Evolutionary conservation across 2,329 filamentous ascomycete genomes (phyloP).

Genomic region (Fusarium palustre): DNA sequence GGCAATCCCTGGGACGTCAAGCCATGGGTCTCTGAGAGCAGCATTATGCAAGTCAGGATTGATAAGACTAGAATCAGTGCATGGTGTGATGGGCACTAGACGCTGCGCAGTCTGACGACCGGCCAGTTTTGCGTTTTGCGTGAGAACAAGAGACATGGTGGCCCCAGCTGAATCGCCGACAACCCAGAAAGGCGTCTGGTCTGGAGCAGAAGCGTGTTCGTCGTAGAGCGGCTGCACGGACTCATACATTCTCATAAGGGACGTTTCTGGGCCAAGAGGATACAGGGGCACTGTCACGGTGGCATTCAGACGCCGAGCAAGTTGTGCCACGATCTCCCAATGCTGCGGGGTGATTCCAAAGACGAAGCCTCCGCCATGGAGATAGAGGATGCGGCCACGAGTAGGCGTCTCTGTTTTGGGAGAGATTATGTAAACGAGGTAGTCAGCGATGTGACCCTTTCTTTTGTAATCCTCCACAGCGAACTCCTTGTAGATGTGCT

Average conservation of each 20-base stretch:
- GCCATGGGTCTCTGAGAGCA: slow-evolving; percentile 46
- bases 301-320: slow-evolving; percentile 49
- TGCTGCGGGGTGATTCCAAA: slow-evolving; percentile 47
- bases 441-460: slow-evolving; percentile 22
- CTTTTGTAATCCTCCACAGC: slow-evolving; percentile 44
- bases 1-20: slow-evolving; percentile 46
- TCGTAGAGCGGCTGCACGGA: slow-evolving; percentile 50
- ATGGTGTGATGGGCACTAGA: slow-evolving; percentile 49
- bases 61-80: slow-evolving; percentile 46
- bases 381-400: slow-evolving; percentile 48
- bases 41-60: slow-evolving; percentile 46
- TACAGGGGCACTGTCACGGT: slow-evolving; percentile 50
- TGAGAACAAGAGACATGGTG: slow-evolving; percentile 49
- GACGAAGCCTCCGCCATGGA: slow-evolving; percentile 50
- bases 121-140: slow-evolving; percentile 46
- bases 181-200: slow-evolving; percentile 47
- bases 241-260: slow-evolving; percentile 50
- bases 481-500: slow-evolving; percentile 43
- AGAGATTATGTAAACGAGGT: slow-evolving; percentile 47
- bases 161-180: slow-evolving; percentile 51
- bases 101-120: slow-evolving; percentile 44
- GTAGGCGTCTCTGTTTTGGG: slow-evolving; percentile 49
- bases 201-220: slow-evolving; percentile 46
- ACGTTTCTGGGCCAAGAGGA: slow-evolving; percentile 50
- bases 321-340: slow-evolving; percentile 46